Evolutionary conservation across 2,329 filamentous ascomycete genomes (phyloP), one percentile per base, ranked within the genome.

Genomic region (Sordariomycetes sp.): DNA sequence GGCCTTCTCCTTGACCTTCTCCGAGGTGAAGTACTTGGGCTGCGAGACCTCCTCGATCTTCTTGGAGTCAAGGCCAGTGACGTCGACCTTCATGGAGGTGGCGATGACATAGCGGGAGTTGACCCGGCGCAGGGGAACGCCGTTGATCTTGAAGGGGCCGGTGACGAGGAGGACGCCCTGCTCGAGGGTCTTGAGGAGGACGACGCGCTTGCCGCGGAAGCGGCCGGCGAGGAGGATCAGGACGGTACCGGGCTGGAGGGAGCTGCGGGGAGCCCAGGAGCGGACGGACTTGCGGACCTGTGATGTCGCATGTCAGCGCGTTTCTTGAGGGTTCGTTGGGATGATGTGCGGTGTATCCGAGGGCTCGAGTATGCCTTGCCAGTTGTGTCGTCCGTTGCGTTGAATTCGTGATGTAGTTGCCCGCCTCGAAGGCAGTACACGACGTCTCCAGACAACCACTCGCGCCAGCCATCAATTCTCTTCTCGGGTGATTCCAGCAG

Each of bases 111-210:
- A 93, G 69, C 85, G 82, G 63, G 86, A 75, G 74, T 93, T 93
- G 64, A 93, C 85, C 66, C 85, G 80, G 71, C 92, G 83, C 60
- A 98, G 82, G 54, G 92, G 92, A 50, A 98, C 92, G 68, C 92
- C 92, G 75, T 98, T 98, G 74, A 98, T 83, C 83, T 96, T 98
- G 85, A 96, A 98, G 64, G 92, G 92, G 58, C 92, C 92, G 63
- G 92, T 98, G 58, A 98, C 87, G 65, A 98, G 86, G 66, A 98
- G 87, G 50, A 95, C 86, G 72, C 92, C 92, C 75, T 95, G 86
- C 62, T 86, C 76, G 61, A 98, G 88, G 69, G 82, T 79, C 82
- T 96, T 96, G 66, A 98, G 84, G 71, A 96, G 87, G 60, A 98
- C 77, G 59, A 98, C 92, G 65, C 92, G 92, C 87, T 98, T 98